Evolutionary conservation across 192 early-diverging fungal species (phyloP).

Genomic region (Jimgerdemannia lactiflua): DNA sequence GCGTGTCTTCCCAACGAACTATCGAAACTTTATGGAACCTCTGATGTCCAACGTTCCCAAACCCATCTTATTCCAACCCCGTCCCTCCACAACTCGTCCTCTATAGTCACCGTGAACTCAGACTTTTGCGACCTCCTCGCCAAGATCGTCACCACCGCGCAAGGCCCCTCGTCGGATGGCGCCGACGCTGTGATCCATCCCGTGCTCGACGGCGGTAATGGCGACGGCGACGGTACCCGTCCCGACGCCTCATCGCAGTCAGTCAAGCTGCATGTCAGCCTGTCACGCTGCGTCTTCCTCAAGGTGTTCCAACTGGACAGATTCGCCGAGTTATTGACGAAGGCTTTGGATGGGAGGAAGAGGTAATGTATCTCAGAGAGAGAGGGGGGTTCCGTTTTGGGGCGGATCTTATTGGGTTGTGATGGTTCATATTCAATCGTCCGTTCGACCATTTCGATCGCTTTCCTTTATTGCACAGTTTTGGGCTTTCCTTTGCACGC

Average conservation of each 20-base stretch:
- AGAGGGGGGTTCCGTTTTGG: neutral
- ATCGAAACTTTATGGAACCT: neutral
- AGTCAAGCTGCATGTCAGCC: constrained; percentile 37
- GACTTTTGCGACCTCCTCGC: constrained; percentile 12
- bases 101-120: neutral
- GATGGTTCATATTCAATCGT: no score
- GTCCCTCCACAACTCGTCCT: neutral
- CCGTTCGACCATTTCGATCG: no score
- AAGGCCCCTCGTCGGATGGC: constrained; percentile 1
- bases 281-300: constrained; percentile 39
- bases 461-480: no score
- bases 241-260: neutral
- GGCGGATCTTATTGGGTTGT: no score
- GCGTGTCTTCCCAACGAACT: neutral
- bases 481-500: constrained; percentile 13
- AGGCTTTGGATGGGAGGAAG: constrained; percentile 14
- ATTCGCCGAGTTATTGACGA: constrained; percentile 27
- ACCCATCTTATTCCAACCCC: neutral
- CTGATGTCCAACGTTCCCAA: no score
- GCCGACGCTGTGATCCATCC: constrained; percentile 2
- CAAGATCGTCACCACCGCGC: constrained; percentile 1
- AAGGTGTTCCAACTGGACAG: constrained; percentile 44
- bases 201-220: neutral
- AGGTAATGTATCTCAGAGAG: neutral
- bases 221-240: neutral